Evolutionary conservation across 2,329 filamentous ascomycete genomes (phyloP), one percentile per base, ranked within the genome.

Genomic region (Aspergillus viridinutans): DNA sequence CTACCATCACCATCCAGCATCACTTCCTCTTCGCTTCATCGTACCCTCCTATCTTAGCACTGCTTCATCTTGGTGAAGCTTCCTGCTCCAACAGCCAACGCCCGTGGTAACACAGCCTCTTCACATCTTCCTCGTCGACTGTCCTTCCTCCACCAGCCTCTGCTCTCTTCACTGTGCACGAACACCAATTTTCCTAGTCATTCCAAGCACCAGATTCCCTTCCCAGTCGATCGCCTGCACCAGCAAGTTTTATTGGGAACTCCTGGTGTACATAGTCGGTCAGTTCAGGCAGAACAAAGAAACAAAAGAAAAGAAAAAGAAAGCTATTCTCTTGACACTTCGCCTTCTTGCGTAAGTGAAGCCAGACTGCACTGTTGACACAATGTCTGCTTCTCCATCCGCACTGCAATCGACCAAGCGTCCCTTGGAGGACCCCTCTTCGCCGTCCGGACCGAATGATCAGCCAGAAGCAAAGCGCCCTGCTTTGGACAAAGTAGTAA

Each of bases 381-480:
- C 84, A 67, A 92, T 92, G 89, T 92, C 89, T 78, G 83, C 88
- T 62, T 91, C 77, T 63, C 78, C 78, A 55, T 78, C 75, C 59
- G 78, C 74, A 57, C 72, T 79, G 58, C 74, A 78, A 62, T 79
- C 78, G 61, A 74, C 78, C 62, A 99, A 99, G 85, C 92, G 94
- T 71, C 94, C 94, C 60, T 86, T 99, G 64, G 94, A 99, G 81
- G 94, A 97, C 72, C 90, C 93, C 10, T 97, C 94, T 20, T 99
- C 94, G 9, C 94, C 94, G 38, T 96, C 92, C 32, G 90, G 90
- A 61, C 88, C 89, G 42, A 91, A 85, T 72, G 94, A 97, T 69
- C 92, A 97, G 74, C 94, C 95, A 54, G 94, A 99, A 67, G 94
- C 94, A 61, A 99, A 99, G 81, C 90, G 94, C 66, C 94, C 91